Evolutionary conservation across 805 yeast genomes (phyloP).

Genomic region (Babjeviella inositovora): DNA sequence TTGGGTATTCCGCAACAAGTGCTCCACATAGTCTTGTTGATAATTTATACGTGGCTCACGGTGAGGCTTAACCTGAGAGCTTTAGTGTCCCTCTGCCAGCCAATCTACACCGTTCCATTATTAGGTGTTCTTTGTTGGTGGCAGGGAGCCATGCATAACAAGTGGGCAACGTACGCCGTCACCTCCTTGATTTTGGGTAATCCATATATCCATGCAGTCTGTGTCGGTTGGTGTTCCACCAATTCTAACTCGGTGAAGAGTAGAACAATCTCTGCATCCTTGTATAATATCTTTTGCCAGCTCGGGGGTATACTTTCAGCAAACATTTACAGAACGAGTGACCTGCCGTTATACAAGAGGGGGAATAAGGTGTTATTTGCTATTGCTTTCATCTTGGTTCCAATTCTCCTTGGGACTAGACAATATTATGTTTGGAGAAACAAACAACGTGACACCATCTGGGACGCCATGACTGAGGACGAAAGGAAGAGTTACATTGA

Average conservation of each 20-base stretch:
- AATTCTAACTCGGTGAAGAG: constrained; percentile 49
- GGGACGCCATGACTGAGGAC: constrained; percentile 33
- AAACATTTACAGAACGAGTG: constrained; percentile 39
- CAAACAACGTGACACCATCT: constrained; percentile 21
- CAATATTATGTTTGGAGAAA: constrained; percentile 23
- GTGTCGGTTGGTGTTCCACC: constrained; percentile 44
- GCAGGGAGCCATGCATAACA: constrained; percentile 5
- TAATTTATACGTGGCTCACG: constrained; percentile 17
- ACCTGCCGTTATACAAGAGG: constrained; percentile 39
- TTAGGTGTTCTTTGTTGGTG: constrained; percentile 8
- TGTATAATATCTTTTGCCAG: constrained; percentile 52
- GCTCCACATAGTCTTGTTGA: constrained; percentile 15
- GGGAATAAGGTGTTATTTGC: constrained; percentile 33
- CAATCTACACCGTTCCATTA: constrained; percentile 14
- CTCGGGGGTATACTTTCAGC: constrained; percentile 35
- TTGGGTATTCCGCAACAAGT: constrained; percentile 32
- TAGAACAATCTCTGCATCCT: constrained; percentile 48
- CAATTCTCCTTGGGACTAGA: constrained; percentile 13
- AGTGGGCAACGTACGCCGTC: constrained; percentile 11
- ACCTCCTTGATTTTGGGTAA: constrained; percentile 20
- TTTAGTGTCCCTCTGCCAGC: constrained; percentile 9
- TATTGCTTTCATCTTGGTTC: constrained; percentile 14
- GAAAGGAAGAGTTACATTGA: constrained; percentile 29
- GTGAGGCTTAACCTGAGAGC: too few relatives aligned
- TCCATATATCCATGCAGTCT: constrained; percentile 35